Conservation (phyloP, 768 basidiomycete genomes). For the Panellus pusillus region DNA sequence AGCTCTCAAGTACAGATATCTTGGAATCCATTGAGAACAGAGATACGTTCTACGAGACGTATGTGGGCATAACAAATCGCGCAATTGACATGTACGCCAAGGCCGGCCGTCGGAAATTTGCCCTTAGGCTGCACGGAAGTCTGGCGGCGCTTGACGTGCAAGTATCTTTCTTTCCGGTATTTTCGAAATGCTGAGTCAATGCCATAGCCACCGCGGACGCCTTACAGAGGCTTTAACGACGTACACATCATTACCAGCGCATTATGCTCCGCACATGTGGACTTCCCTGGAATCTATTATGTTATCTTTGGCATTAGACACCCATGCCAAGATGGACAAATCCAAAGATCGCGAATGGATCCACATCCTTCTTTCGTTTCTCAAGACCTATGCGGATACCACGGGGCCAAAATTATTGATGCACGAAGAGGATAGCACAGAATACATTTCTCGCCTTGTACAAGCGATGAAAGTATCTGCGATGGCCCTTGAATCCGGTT, state of each 20-base stretch:
- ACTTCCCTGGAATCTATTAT: constrained; percentile 76
- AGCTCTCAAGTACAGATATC: constrained; percentile 64
- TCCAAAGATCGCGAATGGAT: constrained; percentile 78
- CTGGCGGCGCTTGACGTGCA: constrained; percentile 90
- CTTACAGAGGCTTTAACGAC: constrained; percentile 63
- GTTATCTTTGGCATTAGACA: constrained; percentile 71
- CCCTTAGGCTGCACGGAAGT: constrained; percentile 80
- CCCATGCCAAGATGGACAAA: constrained; percentile 57
- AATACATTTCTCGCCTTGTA: constrained; percentile 55
- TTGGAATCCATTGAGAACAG: constrained; percentile 53
- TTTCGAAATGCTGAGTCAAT: neutral
- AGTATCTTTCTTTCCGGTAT: constrained; percentile 30
- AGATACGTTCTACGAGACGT: constrained; percentile 75
- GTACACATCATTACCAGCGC: constrained; percentile 80
- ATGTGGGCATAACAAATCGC: constrained; percentile 71
- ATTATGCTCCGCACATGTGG: constrained; percentile 84
- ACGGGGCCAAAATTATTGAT: constrained; percentile 52
- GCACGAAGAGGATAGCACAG: constrained; percentile 48
- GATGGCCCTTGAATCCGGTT: constrained; percentile 56
- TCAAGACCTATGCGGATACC: constrained; percentile 66
- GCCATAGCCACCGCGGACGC: constrained; percentile 63
- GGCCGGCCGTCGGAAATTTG: constrained; percentile 83
- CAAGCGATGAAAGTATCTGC: constrained; percentile 49
- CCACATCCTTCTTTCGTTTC: constrained; percentile 71
- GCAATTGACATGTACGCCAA: constrained; percentile 84